Percentiles rank a stretch among this genome's conserved stretches.
These are phyloP conservation scores for Penicillium tannophilum DNA, from an alignment of 495 filamentous ascomycete genomes.

Conservation along the genomic window DNA sequence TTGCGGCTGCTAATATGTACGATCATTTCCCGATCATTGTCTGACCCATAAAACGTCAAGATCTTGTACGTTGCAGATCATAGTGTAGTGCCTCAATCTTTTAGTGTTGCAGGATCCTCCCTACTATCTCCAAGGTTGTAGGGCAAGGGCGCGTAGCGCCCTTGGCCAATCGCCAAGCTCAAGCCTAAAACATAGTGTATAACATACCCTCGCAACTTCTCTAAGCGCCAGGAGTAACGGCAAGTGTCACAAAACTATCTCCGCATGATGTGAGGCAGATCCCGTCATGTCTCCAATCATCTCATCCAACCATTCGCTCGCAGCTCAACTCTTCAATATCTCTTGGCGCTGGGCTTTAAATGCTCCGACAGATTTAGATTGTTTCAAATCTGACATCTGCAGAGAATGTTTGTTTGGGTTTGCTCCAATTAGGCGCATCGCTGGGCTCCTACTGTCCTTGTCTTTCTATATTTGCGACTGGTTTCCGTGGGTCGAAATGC, in stretches of 20 bases:
- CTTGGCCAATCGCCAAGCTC: not conserved
- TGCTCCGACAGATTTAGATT: conserved; percentile 11
- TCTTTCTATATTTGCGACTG: conserved; percentile 24
- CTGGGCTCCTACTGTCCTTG: conserved; percentile 2
- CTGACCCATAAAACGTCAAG: not conserved
- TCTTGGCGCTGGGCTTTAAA: not conserved
- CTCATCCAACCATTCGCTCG: conserved; percentile 21
- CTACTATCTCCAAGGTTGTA: not conserved
- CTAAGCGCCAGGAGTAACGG: not conserved
- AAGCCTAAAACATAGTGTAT: not conserved
- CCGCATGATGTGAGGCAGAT: not conserved
- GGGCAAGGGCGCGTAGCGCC: not conserved
- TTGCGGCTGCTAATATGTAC: not conserved
- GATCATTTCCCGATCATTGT: no score
- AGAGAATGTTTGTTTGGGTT: conserved; percentile 7
- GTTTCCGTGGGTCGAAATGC: conserved; percentile 2
- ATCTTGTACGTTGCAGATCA: no score
- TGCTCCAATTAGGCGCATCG: conserved; percentile 20
- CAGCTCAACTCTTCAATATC: conserved; percentile 9
- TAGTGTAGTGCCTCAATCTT: no score
- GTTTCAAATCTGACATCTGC: conserved; percentile 18
- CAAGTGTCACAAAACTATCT: not conserved
- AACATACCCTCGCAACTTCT: not conserved
- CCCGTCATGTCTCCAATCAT: conserved; percentile 5
- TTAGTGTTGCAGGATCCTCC: not conserved